These are phyloP conservation scores for Prunus mume DNA, from an alignment of 306 rosid species.

Conservation along the genomic window DNA sequence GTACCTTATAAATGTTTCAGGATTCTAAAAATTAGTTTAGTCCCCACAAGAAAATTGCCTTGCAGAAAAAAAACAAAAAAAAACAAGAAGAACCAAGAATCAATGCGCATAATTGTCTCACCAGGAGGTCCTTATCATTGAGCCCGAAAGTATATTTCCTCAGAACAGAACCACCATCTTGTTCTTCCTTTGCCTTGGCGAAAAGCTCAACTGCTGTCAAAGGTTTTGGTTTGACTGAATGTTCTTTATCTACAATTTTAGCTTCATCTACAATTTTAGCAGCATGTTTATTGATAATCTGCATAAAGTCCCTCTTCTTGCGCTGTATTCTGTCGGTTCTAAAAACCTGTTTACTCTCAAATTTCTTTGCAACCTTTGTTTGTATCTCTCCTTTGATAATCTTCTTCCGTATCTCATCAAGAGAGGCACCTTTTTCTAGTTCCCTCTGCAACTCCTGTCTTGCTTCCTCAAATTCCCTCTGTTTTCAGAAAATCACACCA, in stretches of 20 bases:
- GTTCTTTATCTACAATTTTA: conserved; percentile 41
- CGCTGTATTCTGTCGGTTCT: conserved; percentile 53
- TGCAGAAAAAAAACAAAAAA: conserved; percentile 14
- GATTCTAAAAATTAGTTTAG: conserved; percentile 27
- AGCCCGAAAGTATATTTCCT: conserved; percentile 54
- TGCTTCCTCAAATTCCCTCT: no score
- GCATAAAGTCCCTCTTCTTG: conserved; percentile 69
- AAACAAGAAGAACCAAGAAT: conserved; percentile 22
- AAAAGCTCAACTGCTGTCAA: conserved; percentile 54
- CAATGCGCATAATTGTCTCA: conserved; percentile 43
- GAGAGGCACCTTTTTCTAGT: no score
- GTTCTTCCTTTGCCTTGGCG: conserved; percentile 69
- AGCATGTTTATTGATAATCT: conserved; percentile 60
- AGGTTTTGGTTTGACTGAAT: conserved; percentile 45
- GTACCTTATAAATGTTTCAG: conserved; percentile 50
- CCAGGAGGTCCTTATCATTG: conserved; percentile 61
- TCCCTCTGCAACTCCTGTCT: no score
- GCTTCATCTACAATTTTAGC: conserved; percentile 40
- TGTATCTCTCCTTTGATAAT: not conserved
- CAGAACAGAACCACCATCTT: conserved; percentile 49
- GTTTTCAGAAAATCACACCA: no score
- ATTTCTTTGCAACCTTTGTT: conserved; percentile 66
- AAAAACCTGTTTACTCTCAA: conserved; percentile 49
- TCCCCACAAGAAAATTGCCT: conserved; percentile 6
- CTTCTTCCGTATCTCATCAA: no score